Percentiles rank a stretch among this genome's conserved stretches.
Evolutionary conservation across 441 rosid species (phyloP).

Genomic region (Brassica hybrid): DNA sequence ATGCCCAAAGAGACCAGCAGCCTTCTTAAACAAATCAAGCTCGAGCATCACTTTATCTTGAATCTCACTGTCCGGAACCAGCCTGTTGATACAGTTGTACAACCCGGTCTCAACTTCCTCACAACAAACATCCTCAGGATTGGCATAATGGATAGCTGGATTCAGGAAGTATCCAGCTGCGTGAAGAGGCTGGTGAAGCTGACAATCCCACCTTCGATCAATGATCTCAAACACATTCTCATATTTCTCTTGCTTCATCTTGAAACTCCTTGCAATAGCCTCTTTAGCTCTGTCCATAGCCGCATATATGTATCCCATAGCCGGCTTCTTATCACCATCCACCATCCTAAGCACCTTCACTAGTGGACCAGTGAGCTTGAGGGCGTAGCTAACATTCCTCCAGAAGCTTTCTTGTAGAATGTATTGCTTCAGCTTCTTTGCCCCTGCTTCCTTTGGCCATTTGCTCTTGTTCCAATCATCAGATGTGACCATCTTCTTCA

Average conservation of each 20-base stretch:
- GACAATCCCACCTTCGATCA: slow-evolving; percentile 21
- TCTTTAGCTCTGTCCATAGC: slow-evolving; percentile 34
- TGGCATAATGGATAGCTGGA: background rate
- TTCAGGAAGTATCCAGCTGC: background rate
- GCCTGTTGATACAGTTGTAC: background rate
- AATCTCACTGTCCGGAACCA: background rate
- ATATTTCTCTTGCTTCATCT: slow-evolving; percentile 2
- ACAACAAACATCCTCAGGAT: background rate
- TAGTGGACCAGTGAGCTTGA: slow-evolving; percentile 14
- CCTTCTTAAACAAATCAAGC: background rate
- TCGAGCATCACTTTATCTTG: background rate
- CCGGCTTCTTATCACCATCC: slow-evolving; percentile 27
- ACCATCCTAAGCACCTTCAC: slow-evolving; percentile 1
- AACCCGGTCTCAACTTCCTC: background rate
- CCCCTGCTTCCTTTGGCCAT: background rate
- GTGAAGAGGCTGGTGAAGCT: slow-evolving; percentile 9
- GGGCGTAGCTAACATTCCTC: background rate
- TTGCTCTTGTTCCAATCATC: background rate
- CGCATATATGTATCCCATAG: slow-evolving; percentile 29
- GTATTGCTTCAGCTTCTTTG: background rate
- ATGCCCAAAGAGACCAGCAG: background rate
- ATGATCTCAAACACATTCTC: slow-evolving; percentile 17
- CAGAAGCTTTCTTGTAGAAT: slow-evolving; percentile 2
- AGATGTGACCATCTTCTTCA: background rate
- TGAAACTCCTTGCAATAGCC: background rate